phyloP scores from a whole-genome alignment of 2,329 filamentous ascomycete species.

The Akanthomyces dipterigenus region DNA sequence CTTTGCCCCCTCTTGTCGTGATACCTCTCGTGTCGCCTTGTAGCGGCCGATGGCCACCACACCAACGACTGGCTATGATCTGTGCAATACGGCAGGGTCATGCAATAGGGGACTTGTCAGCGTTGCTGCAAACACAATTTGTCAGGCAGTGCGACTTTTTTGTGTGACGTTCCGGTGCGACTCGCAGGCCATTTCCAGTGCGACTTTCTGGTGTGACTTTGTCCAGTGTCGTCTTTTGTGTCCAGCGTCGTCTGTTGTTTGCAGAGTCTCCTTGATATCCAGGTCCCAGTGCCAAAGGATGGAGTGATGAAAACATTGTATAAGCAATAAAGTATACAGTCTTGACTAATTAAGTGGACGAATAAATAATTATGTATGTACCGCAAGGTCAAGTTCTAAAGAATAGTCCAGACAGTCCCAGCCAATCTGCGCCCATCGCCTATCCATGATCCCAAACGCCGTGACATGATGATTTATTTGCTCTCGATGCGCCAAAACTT shows the following conservation, averaged over 20 bases:
- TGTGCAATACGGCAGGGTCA: neutral
- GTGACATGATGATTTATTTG: slow-evolving; percentile 17
- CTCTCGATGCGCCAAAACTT: slow-evolving; percentile 73
- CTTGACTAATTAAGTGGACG: neutral
- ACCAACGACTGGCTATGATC: neutral
- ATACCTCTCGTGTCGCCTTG: too few species aligned
- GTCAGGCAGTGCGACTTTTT: neutral
- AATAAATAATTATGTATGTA: neutral
- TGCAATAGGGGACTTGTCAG: neutral
- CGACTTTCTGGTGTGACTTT: neutral
- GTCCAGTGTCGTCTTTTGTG: too few species aligned
- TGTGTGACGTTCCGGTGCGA: too few species aligned
- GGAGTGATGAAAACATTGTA: too few species aligned
- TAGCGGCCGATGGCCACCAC: too few species aligned
- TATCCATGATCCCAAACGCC: neutral
- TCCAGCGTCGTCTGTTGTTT: neutral
- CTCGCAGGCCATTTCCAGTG: too few species aligned
- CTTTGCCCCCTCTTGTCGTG: too few species aligned
- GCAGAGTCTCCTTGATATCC: too few species aligned
- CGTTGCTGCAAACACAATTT: neutral
- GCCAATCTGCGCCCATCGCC: neutral
- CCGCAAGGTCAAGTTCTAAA: slow-evolving; percentile 8
- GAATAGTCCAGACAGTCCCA: neutral
- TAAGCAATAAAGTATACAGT: neutral
- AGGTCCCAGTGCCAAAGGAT: too few species aligned